phyloP scores from a whole-genome alignment of 2,329 filamentous ascomycete genomes.

The Esteya vermicola region DNA sequence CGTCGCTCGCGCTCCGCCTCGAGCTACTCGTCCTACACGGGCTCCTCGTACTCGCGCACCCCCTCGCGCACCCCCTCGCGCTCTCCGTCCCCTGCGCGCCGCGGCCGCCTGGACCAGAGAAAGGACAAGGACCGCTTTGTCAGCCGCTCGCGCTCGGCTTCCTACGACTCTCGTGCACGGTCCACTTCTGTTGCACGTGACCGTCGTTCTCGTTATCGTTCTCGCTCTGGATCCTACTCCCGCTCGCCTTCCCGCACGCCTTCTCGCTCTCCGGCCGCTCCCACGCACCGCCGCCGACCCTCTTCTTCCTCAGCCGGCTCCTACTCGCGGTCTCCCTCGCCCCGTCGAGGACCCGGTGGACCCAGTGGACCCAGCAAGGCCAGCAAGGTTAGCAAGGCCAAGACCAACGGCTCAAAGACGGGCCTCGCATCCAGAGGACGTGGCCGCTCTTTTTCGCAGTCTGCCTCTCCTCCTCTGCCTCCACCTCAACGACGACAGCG shows the following conservation, averaged over 20 bases:
- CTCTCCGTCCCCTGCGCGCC: slow-evolving; percentile 13
- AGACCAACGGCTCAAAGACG: too few relatives aligned
- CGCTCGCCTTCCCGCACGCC: neutral
- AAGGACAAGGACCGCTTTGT: too few relatives aligned
- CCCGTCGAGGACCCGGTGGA: too few relatives aligned
- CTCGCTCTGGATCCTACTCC: neutral
- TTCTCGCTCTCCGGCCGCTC: neutral
- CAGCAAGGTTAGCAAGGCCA: too few relatives aligned
- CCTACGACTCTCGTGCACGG: slow-evolving; percentile 9
- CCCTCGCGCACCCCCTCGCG: slow-evolving; percentile 17
- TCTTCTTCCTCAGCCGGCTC: neutral
- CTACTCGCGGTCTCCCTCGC: neutral
- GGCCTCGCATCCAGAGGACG: too few relatives aligned
- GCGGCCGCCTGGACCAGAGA: slow-evolving; percentile 4
- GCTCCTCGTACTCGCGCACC: slow-evolving; percentile 40
- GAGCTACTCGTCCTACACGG: slow-evolving; percentile 64
- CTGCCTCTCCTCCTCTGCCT: neutral
- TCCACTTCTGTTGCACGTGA: too few relatives aligned
- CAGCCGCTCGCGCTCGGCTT: slow-evolving; percentile 12
- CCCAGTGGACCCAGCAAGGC: too few relatives aligned
- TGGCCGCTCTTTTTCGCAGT: neutral
- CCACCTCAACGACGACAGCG: neutral
- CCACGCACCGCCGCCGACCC: neutral
- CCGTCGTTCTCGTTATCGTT: neutral
- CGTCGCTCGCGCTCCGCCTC: slow-evolving; percentile 58